phyloP scores from a whole-genome alignment of 2,329 filamentous ascomycete genomes.

The Colletotrichum coccodes region DNA sequence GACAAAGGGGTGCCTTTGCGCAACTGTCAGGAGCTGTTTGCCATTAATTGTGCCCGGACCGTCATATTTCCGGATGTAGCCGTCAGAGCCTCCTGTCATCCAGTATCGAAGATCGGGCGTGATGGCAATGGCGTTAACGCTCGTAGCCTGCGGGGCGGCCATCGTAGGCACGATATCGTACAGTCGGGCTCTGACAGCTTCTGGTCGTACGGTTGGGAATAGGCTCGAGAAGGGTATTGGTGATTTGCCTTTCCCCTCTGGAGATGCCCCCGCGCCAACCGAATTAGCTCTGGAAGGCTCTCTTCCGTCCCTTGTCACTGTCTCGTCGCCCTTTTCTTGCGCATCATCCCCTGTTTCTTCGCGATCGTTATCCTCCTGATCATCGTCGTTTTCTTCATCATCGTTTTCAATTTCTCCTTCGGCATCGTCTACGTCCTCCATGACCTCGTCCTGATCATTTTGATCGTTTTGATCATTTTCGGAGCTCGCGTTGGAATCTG shows the following conservation, averaged over 20 bases:
- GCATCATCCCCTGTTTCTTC: slow-evolving; percentile 45
- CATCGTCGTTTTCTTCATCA: slow-evolving; percentile 46
- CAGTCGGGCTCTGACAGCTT: slow-evolving; percentile 80
- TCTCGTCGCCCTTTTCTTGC: slow-evolving; percentile 40
- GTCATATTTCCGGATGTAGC: slow-evolving; percentile 97
- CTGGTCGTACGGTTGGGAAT: slow-evolving; percentile 68
- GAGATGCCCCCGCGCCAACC: slow-evolving; percentile 26
- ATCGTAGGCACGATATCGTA: slow-evolving; percentile 99
- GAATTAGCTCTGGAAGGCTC: slow-evolving; percentile 40
- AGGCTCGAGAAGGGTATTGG: slow-evolving; percentile 27
- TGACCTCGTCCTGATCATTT: slow-evolving; percentile 64
- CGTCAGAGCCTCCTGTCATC: slow-evolving; percentile 92
- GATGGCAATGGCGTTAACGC: slow-evolving; percentile 90
- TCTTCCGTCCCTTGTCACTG: slow-evolving; percentile 51
- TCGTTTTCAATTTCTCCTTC: slow-evolving; percentile 45
- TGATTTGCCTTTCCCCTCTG: slow-evolving; percentile 14
- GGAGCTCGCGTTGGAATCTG: slow-evolving; percentile 53
- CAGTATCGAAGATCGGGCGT: slow-evolving; percentile 96
- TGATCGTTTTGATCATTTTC: slow-evolving; percentile 61
- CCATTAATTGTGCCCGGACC: slow-evolving; percentile 95
- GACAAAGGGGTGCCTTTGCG: slow-evolving; percentile 95
- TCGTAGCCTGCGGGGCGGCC: slow-evolving; percentile 94
- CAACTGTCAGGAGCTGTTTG: slow-evolving; percentile 91
- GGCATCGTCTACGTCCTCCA: slow-evolving; percentile 59
- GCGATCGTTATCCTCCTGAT: slow-evolving; percentile 49